A percentile compares a stretch with the other conserved stretches of the same genome.
Evolutionary conservation across 768 basidiomycete species (phyloP).

Genomic region (Lactarius hengduanensis): DNA sequence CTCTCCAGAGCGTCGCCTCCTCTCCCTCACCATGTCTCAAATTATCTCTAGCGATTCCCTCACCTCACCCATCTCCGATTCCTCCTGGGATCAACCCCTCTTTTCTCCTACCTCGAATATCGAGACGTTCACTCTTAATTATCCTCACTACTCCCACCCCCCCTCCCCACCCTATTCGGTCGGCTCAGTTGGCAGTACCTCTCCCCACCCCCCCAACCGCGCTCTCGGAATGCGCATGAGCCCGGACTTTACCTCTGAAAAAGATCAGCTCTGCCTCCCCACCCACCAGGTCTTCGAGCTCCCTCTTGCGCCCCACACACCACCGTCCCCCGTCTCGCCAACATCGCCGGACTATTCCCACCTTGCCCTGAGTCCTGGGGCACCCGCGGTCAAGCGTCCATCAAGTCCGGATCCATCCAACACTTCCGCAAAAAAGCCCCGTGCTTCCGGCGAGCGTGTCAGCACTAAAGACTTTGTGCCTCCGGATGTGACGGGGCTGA

Average conservation of each 20-base stretch:
- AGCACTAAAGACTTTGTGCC: slow-evolving; percentile 82
- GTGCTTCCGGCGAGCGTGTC: slow-evolving; percentile 48
- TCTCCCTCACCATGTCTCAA: slow-evolving; percentile 50
- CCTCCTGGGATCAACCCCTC: slow-evolving; percentile 50
- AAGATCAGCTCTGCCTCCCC: slow-evolving; percentile 57
- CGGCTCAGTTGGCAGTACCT: slow-evolving; percentile 39
- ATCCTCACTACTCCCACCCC: slow-evolving; percentile 34
- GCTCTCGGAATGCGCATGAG: slow-evolving; percentile 54
- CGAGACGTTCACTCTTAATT: slow-evolving; percentile 34
- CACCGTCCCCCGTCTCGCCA: slow-evolving; percentile 36
- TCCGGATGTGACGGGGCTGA: slow-evolving; percentile 83
- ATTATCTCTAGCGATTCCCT: slow-evolving; percentile 59
- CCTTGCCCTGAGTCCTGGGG: slow-evolving; percentile 17
- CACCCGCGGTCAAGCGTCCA: slow-evolving; percentile 32
- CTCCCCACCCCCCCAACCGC: slow-evolving; percentile 37
- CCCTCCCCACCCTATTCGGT: slow-evolving; percentile 44
- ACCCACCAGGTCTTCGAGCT: slow-evolving; percentile 76
- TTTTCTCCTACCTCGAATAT: slow-evolving; percentile 40
- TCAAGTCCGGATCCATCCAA: slow-evolving; percentile 33
- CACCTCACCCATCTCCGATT: slow-evolving; percentile 51
- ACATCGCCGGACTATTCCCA: slow-evolving; percentile 33
- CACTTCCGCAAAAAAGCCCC: slow-evolving; percentile 43
- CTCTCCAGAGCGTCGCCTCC: slow-evolving; percentile 30
- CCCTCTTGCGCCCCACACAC: slow-evolving; percentile 37
- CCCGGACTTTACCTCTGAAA: slow-evolving; percentile 44